These are phyloP conservation scores for Platanus orientalis DNA, from an alignment of 164 flowering plant genomes.

Conservation along the genomic window DNA sequence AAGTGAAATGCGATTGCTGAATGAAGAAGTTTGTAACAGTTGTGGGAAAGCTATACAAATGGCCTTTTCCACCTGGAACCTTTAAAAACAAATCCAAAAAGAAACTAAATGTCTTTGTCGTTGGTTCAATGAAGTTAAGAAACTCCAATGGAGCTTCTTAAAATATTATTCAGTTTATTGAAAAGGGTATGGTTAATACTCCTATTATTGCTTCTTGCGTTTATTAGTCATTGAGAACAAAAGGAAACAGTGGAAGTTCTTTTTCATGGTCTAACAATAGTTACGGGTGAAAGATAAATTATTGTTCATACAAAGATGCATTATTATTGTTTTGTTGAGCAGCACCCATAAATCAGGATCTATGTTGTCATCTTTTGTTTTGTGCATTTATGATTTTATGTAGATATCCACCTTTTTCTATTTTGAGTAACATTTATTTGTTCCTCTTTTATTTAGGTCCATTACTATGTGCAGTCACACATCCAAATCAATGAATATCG, in stretches of 20 bases:
- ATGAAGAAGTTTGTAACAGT: too few relatives aligned
- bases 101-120: too few relatives aligned
- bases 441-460: conserved; percentile 41
- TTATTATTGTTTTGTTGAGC: too few relatives aligned
- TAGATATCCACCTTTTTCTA: background rate
- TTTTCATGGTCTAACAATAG: too few relatives aligned
- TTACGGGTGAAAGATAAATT: too few relatives aligned
- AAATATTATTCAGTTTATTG: background rate
- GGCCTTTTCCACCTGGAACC: background rate
- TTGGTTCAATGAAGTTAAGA: background rate
- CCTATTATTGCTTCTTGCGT: background rate
- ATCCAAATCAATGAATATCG: conserved; percentile 97
- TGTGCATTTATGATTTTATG: too few relatives aligned
- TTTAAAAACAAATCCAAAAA: background rate
- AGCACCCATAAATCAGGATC: too few relatives aligned
- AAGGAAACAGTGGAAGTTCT: background rate
- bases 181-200: background rate
- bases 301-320: too few relatives aligned
- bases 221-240: background rate
- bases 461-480: conserved; percentile 92
- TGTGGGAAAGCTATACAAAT: background rate
- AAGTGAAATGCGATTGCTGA: too few relatives aligned
- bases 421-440: background rate
- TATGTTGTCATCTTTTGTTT: too few relatives aligned
- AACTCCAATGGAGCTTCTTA: background rate